phyloP scores from a whole-genome alignment of 148 eudicot species.

The Chenopodium formosanum region DNA sequence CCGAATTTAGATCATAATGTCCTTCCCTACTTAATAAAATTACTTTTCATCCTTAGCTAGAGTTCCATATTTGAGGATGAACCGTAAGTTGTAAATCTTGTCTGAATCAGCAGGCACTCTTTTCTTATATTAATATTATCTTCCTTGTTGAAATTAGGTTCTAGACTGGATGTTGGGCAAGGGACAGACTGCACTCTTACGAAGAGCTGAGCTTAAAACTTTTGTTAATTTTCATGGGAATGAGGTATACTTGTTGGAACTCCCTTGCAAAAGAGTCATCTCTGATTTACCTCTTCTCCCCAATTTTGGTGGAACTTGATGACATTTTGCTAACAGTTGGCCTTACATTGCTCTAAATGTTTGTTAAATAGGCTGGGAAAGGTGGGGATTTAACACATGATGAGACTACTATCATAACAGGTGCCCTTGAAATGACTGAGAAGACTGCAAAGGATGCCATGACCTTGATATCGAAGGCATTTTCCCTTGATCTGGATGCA shows the following conservation, averaged over 20 bases:
- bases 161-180: conserved; percentile 97
- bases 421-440: conserved; percentile 91
- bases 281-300: not conserved
- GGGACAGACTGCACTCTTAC: conserved; percentile 76
- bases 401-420: conserved; percentile 93
- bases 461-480: conserved; percentile 96
- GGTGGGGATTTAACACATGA: conserved; percentile 98
- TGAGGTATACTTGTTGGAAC: conserved; percentile 53
- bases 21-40: not conserved
- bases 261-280: not conserved
- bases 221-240: conserved; percentile 95
- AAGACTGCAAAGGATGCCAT: conserved; percentile 98
- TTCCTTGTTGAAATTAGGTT: conserved; percentile 42
- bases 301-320: not conserved
- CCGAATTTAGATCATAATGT: not conserved
- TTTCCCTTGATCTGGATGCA: conserved; percentile 99
- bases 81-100: not conserved
- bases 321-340: not conserved
- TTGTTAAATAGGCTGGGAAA: conserved; percentile 76
- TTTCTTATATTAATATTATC: not conserved
- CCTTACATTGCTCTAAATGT: conserved; percentile 9
- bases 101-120: not conserved
- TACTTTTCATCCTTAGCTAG: not conserved
- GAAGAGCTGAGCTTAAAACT: conserved; percentile 96
- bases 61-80: not conserved